Evolutionary conservation across 2,329 filamentous ascomycete genomes (phyloP).

Genomic region (Cordyceps cicadae): DNA sequence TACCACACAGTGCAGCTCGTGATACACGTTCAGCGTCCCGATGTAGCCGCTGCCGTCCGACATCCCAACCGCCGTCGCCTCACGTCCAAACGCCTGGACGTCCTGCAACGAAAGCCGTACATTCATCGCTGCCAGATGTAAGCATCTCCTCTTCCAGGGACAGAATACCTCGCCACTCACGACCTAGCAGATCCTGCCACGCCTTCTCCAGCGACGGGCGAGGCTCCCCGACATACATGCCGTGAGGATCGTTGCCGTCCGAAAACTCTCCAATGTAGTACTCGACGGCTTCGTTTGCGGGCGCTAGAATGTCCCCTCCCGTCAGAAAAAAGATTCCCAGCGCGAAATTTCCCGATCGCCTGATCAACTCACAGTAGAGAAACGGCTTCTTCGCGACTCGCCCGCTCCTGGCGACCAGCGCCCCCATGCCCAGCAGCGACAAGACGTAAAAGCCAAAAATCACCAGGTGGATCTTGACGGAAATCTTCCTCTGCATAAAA

Average conservation of each 20-base stretch:
- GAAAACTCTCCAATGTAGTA: conserved; percentile 6
- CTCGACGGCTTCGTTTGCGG: conserved; percentile 7
- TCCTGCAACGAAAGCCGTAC: neutral
- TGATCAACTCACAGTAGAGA: neutral
- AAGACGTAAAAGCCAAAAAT: conserved; percentile 8
- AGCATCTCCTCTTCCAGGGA: neutral
- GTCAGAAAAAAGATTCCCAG: neutral
- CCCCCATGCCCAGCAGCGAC: neutral
- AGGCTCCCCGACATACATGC: conserved; percentile 9
- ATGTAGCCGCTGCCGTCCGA: conserved; percentile 10
- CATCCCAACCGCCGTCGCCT: conserved; percentile 4
- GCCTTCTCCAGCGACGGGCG: conserved; percentile 10
- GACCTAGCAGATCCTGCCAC: conserved; percentile 4
- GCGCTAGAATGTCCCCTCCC: neutral
- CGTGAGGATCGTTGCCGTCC: conserved; percentile 3
- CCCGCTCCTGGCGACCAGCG: neutral
- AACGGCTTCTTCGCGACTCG: neutral
- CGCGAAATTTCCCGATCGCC: no score
- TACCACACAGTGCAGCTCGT: conserved; percentile 9
- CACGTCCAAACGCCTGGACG: conserved; percentile 4
- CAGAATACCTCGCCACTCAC: neutral
- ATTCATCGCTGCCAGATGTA: conserved; percentile 1
- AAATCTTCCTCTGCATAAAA: neutral
- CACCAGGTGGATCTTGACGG: neutral
- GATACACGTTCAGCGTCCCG: conserved; percentile 10